Base-by-base conservation (phyloP, 306 rosid species). In the Vigna radiata region DNA sequence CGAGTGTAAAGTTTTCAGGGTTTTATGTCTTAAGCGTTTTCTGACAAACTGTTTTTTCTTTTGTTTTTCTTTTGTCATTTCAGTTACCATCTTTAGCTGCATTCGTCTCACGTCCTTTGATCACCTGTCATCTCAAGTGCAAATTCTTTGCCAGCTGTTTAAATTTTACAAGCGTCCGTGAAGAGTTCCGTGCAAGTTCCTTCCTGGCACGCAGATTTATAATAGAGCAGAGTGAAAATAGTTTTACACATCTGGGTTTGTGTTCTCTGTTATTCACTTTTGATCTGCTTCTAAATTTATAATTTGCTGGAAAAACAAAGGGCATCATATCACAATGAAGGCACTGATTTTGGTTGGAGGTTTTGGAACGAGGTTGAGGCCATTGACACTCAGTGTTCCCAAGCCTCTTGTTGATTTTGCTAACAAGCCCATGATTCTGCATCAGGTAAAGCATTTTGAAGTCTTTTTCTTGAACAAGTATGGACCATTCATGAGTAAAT, bases 381-480 rank as follows among this genome's bases (percentile, higher is more conserved):
- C 99, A 73, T 82, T 96, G 93, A 96, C 99, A 75, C 99, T 96
- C 50, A 96, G 98, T 81, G 60, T 96, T 69, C 99, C 99, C 31
- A 96, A 96, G 88, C 99, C 99, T 61, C 99, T 96, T 81, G 99
- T 96, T 87, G 99, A 96, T 83, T 96, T 96, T 79, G 99, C 97
- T 43, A 96, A 96, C 86, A 96, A 96, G 80, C 99, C 99, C 68
- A 96, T 96, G 99, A 96, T 96, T 84, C 86, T 96, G 86, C 99
- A 96, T 71, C 99, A 96, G 98, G 99, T 96, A 85, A 60, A 64
- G 70, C 36, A 79, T 83, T 63, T 14, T 33, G 65, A 78, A 69
- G 41, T 72, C 66, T 76, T 41, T 50, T 19, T 56, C 72, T 73
- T 52, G 58, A 82, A 56, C 50, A 36, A 62, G 15, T 58, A 47